Evolutionary conservation across 306 rosid species (phyloP).

Genomic region (Gastrolobium villosum): DNA sequence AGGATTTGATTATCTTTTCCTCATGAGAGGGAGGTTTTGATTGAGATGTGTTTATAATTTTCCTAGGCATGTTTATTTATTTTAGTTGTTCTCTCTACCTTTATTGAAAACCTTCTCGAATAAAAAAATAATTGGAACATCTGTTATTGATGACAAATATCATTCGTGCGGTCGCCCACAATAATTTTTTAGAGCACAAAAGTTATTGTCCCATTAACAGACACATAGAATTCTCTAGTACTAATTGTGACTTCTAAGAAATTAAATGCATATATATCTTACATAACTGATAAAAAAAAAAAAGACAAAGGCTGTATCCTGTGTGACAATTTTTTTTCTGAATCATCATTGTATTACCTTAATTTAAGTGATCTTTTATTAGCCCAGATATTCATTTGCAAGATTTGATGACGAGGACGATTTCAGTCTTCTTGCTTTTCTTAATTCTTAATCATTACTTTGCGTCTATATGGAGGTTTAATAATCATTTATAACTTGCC

Average conservation of each 20-base stretch:
- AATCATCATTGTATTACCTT: no score
- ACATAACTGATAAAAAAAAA: not conserved
- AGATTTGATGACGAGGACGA: no score
- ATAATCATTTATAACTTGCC: no score
- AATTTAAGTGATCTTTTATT: no score
- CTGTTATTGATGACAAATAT: not conserved
- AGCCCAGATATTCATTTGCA: no score
- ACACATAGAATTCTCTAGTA: not conserved
- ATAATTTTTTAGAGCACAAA: constrained; percentile 10
- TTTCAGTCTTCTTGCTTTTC: no score
- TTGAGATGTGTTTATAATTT: constrained; percentile 10
- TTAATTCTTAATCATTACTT: no score
- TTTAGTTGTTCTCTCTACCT: not conserved
- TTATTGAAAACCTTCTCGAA: not conserved
- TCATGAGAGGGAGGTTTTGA: not conserved
- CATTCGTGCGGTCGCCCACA: constrained; percentile 21
- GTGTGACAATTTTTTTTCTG: not conserved
- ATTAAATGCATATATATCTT: not conserved
- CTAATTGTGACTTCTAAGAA: not conserved
- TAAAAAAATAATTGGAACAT: not conserved
- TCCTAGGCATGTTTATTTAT: not conserved
- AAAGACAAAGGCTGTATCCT: not conserved
- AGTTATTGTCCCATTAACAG: not conserved
- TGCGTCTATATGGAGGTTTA: no score
- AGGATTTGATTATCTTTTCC: constrained; percentile 23